Percentiles rank a stretch among this genome's conserved stretches.
phyloP scores from a whole-genome alignment of 768 basidiomycete species.

The Suillus brevipes region DNA sequence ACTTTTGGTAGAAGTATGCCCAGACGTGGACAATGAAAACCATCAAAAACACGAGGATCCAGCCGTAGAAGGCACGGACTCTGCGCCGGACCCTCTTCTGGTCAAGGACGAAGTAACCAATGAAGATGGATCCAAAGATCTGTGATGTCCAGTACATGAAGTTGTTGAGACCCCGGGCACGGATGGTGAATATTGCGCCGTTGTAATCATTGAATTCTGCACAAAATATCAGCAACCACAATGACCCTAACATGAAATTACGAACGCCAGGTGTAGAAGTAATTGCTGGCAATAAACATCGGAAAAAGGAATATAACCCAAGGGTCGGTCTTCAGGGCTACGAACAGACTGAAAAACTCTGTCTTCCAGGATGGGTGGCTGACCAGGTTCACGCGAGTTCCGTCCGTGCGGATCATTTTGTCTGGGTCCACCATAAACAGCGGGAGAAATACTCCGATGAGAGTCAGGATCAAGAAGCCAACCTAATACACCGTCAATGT shows the following conservation, averaged over 20 bases:
- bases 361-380: slow-evolving; percentile 75
- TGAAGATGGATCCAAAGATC: slow-evolving; percentile 71
- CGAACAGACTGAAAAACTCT: slow-evolving; percentile 67
- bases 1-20: slow-evolving; percentile 81
- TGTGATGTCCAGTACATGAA: slow-evolving; percentile 79
- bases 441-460: slow-evolving; percentile 65
- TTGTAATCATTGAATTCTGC: slow-evolving; percentile 84
- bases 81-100: slow-evolving; percentile 55
- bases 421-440: slow-evolving; percentile 69
- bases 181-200: slow-evolving; percentile 73
- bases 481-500: slow-evolving; percentile 44
- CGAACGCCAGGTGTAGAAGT: slow-evolving; percentile 85
- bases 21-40: slow-evolving; percentile 73
- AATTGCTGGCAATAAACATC: slow-evolving; percentile 83
- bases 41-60: slow-evolving; percentile 62
- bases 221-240: slow-evolving; percentile 9
- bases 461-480: slow-evolving; percentile 70
- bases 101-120: slow-evolving; percentile 68
- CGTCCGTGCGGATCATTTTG: slow-evolving; percentile 75
- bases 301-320: slow-evolving; percentile 77
- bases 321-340: slow-evolving; percentile 69
- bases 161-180: slow-evolving; percentile 75
- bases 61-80: slow-evolving; percentile 68
- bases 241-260: slow-evolving; percentile 9
- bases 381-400: slow-evolving; percentile 59